Percentiles rank a stretch among this genome's conserved stretches.
phyloP scores from a whole-genome alignment of 768 basidiomycete species.

The Lactarius evosmus region DNA sequence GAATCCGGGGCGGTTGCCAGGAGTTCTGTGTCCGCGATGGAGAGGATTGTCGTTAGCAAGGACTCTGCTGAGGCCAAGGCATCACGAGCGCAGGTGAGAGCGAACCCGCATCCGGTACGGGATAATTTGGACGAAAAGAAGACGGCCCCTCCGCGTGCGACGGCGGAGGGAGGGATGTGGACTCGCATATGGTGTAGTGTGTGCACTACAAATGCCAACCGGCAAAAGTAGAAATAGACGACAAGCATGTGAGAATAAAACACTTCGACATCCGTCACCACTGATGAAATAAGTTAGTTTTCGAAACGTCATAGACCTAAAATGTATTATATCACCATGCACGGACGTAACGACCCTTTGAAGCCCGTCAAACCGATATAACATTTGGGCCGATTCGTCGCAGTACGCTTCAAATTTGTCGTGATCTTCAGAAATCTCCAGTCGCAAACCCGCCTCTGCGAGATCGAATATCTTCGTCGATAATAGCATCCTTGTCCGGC shows the following conservation, averaged over 20 bases:
- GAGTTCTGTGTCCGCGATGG: slow-evolving; percentile 36
- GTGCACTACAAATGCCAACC: slow-evolving; percentile 40
- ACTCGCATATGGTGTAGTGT: slow-evolving; percentile 34
- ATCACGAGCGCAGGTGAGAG: slow-evolving; percentile 39
- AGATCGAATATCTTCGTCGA: slow-evolving; percentile 22
- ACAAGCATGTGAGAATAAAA: slow-evolving; percentile 44
- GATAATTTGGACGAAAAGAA: slow-evolving; percentile 14
- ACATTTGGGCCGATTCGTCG: slow-evolving; percentile 19
- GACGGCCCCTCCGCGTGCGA: neutral
- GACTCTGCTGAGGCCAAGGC: slow-evolving; percentile 40
- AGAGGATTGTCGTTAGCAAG: slow-evolving; percentile 37
- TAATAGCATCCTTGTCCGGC: slow-evolving; percentile 22
- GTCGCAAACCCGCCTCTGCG: slow-evolving; percentile 21
- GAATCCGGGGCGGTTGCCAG: slow-evolving; percentile 43
- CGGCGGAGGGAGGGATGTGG: slow-evolving; percentile 11
- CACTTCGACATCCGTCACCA: slow-evolving; percentile 41
- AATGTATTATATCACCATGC: slow-evolving; percentile 9
- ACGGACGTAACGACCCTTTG: slow-evolving; percentile 25
- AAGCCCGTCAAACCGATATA: slow-evolving; percentile 25
- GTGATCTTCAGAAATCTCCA: slow-evolving; percentile 18
- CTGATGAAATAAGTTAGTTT: slow-evolving; percentile 36
- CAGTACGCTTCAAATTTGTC: slow-evolving; percentile 20
- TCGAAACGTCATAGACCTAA: neutral
- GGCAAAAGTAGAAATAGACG: slow-evolving; percentile 42
- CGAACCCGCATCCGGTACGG: slow-evolving; percentile 30